phyloP scores from a whole-genome alignment of 768 basidiomycete genomes.

The Phaffia australis region DNA sequence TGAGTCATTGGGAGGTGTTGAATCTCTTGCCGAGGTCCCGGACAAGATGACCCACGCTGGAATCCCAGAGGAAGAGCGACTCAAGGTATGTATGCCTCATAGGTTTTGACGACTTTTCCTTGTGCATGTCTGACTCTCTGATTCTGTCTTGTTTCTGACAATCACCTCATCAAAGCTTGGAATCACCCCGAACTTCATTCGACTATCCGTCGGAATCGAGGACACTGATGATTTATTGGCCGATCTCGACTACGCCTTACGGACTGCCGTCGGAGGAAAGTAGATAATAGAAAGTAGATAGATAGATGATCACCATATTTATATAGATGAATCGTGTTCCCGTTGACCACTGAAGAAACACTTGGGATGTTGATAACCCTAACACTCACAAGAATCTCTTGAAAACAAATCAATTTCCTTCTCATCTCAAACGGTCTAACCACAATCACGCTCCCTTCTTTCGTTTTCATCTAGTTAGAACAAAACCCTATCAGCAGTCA shows the following conservation, averaged over 20 bases:
- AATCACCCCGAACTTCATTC: conserved; percentile 44
- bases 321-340: too few relatives aligned
- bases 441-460: too few relatives aligned
- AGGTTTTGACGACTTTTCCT: conserved; percentile 2
- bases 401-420: too few relatives aligned
- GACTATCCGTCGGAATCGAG: conserved; percentile 80
- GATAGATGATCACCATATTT: too few relatives aligned
- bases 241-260: conserved; percentile 58
- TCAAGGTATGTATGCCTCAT: too few relatives aligned
- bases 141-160: too few relatives aligned
- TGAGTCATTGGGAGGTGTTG: conserved; percentile 83
- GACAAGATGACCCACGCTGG: conserved; percentile 75
- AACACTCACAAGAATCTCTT: too few relatives aligned
- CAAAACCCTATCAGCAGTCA: too few relatives aligned
- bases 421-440: too few relatives aligned
- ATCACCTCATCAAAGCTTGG: neutral
- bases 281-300: neutral
- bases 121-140: conserved; percentile 41
- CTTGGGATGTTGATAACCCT: too few relatives aligned
- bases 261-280: neutral
- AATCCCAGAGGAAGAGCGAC: conserved; percentile 32
- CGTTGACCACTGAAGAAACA: too few relatives aligned
- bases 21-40: conserved; percentile 79
- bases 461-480: too few relatives aligned
- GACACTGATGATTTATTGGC: conserved; percentile 68